phyloP scores from a whole-genome alignment of 1,284 basidiomycete species.

The Volvariella surrecta region DNA sequence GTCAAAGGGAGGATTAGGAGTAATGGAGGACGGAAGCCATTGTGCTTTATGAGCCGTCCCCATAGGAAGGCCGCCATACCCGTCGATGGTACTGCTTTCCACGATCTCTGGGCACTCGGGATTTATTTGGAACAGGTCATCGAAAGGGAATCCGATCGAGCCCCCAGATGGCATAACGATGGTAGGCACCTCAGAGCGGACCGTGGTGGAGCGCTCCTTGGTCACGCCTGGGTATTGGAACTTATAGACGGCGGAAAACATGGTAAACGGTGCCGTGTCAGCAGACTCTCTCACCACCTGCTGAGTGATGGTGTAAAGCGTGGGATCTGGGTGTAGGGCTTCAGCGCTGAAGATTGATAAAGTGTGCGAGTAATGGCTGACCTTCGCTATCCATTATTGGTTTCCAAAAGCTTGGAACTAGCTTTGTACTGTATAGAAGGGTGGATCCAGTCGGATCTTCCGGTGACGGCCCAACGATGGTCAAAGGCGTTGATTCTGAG shows the following conservation, averaged over 20 bases:
- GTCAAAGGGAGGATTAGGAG: slow-evolving; percentile 13
- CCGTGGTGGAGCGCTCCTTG: too few species aligned
- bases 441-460: slow-evolving; percentile 26
- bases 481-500: slow-evolving; percentile 37
- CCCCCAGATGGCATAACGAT: too few species aligned
- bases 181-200: too few species aligned
- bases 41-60: slow-evolving; percentile 10
- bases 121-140: slow-evolving; percentile 23
- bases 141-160: slow-evolving; percentile 13
- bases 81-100: slow-evolving; percentile 16
- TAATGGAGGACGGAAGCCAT: slow-evolving; percentile 17
- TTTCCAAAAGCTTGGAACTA: slow-evolving; percentile 55
- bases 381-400: slow-evolving; percentile 42
- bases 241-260: slow-evolving; percentile 29
- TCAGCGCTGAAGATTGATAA: neutral
- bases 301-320: slow-evolving; percentile 45
- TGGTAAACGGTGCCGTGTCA: slow-evolving; percentile 18
- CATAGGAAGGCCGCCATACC: slow-evolving; percentile 18
- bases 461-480: slow-evolving; percentile 25
- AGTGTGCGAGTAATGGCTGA: slow-evolving; percentile 20
- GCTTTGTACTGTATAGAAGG: slow-evolving; percentile 42
- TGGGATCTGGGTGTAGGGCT: slow-evolving; percentile 35
- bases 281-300: slow-evolving; percentile 36
- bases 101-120: slow-evolving; percentile 17
- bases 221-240: slow-evolving; percentile 2